Evolutionary conservation across 371 early-diverging fungal species (phyloP).

Genomic region (Circinella minor): DNA sequence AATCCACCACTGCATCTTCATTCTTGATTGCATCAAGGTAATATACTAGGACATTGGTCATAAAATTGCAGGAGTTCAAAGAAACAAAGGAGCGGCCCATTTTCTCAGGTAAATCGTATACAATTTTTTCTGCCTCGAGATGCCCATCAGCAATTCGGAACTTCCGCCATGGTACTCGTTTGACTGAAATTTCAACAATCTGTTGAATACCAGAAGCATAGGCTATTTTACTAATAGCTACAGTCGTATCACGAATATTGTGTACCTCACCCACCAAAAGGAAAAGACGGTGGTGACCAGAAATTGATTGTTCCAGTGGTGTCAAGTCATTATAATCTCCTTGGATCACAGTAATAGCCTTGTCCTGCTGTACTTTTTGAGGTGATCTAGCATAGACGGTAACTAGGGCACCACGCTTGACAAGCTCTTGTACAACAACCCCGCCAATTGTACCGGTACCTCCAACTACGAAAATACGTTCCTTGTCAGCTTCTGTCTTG

Average conservation of each 20-base stretch:
- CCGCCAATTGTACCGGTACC: slow-evolving; percentile 37
- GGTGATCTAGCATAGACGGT: slow-evolving; percentile 28
- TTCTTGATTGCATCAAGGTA: slow-evolving; percentile 11
- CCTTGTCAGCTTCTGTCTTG: neutral
- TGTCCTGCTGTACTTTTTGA: slow-evolving; percentile 15
- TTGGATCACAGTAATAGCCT: slow-evolving; percentile 10
- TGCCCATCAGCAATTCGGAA: slow-evolving; percentile 9
- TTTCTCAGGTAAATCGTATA: slow-evolving; percentile 5
- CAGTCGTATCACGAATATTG: neutral
- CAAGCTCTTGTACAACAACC: slow-evolving; percentile 18
- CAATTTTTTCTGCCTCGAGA: neutral
- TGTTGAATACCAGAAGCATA: slow-evolving; percentile 41
- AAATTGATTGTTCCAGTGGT: slow-evolving; percentile 24
- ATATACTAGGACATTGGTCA: slow-evolving; percentile 24
- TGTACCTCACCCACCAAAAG: slow-evolving; percentile 7
- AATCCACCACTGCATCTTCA: slow-evolving; percentile 7
- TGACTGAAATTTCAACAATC: slow-evolving; percentile 35
- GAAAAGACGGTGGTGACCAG: slow-evolving; percentile 25
- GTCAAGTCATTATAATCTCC: slow-evolving; percentile 6
- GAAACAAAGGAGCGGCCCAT: slow-evolving; percentile 20
- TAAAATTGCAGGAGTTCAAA: slow-evolving; percentile 37
- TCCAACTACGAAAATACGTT: slow-evolving; percentile 32
- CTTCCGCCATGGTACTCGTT: slow-evolving; percentile 23
- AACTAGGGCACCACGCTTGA: neutral
- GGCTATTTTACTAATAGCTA: slow-evolving; percentile 10